Evolutionary conservation across 2,329 filamentous ascomycete species (phyloP), one percentile per base, ranked within the genome.

Genomic region (Fusarium dlaminii): DNA sequence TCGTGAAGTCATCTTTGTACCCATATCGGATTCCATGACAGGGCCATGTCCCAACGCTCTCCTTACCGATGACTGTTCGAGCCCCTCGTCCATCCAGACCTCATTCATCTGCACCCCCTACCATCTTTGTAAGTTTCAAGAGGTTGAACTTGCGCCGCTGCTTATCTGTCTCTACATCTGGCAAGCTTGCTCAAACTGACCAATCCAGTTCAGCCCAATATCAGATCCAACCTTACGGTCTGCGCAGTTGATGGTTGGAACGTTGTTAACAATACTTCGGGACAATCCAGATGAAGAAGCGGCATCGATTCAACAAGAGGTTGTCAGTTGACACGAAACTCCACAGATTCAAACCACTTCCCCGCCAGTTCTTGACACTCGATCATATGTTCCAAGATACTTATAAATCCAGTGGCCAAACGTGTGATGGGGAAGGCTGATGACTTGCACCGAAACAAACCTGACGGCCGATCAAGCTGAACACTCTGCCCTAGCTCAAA

Each of bases 41-140:
- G 10, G 13, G 6, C 2, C 49, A 15, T 52, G 30, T n/a, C 0
- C 5, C 8, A 10, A 24, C 13, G 6, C 17, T 17, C 20, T n/a
- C 18, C 13, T 36, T 20, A 9, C 18, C 22, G 3, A 24, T 27
- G 17, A 3, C 17, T 3, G 1, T 24, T 36, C 3, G 6, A 36
- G 8, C 12, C 17, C 7, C 3, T 15, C 27, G 10, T 15, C 13
- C 9, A 27, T 12, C 1, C 6, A 10, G 18, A 2, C 5, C 18
- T 13, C 18, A 11, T 9, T 36, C 1, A 8, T 27, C 18, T 54
- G 32, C 18, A 29, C 3, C 3, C 14, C 20, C 17, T 54, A 17
- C 6, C 14, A 12, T 9, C 13, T 36, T 12, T 22, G 9, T 27
- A 37, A n/a, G 24, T 37, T 22, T 13, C 10, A 29, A 29, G 34